phyloP scores from a whole-genome alignment of 2,329 filamentous ascomycete species.

The Claviceps africana region DNA sequence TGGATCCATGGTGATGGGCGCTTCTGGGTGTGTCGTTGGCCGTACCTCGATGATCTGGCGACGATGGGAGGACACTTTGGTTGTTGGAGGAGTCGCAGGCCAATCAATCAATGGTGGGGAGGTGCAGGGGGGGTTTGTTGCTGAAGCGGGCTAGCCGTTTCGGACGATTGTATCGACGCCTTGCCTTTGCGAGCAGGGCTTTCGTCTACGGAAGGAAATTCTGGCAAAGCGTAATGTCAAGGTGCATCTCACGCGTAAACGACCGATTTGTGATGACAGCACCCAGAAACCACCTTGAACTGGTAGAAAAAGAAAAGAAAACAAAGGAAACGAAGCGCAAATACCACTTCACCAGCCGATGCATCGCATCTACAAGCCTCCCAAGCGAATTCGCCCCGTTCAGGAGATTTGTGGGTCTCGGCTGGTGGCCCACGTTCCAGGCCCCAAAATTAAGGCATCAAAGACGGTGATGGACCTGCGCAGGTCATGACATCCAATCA shows the following conservation, averaged over 20 bases:
- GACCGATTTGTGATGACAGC: too few species aligned
- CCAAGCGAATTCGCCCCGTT: not conserved
- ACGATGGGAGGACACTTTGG: conserved; percentile 6
- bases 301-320: not conserved
- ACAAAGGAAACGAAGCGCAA: not conserved
- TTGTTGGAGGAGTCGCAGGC: conserved; percentile 2
- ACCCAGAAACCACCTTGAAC: too few species aligned
- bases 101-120: conserved; percentile 4
- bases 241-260: too few species aligned
- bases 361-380: not conserved
- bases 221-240: not conserved
- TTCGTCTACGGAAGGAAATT: not conserved
- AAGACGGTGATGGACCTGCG: not conserved
- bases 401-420: not conserved
- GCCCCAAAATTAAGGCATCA: conserved; percentile 5
- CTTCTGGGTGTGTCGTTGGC: conserved; percentile 5
- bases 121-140: not conserved
- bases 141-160: not conserved
- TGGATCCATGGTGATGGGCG: conserved; percentile 45
- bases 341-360: not conserved
- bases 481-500: conserved; percentile 18
- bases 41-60: not conserved
- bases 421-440: not conserved
- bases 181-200: not conserved
- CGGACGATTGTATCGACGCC: not conserved